Evolutionary conservation across 176 grass and related monocot genomes (phyloP).

Genomic region (Triticum urartu): DNA sequence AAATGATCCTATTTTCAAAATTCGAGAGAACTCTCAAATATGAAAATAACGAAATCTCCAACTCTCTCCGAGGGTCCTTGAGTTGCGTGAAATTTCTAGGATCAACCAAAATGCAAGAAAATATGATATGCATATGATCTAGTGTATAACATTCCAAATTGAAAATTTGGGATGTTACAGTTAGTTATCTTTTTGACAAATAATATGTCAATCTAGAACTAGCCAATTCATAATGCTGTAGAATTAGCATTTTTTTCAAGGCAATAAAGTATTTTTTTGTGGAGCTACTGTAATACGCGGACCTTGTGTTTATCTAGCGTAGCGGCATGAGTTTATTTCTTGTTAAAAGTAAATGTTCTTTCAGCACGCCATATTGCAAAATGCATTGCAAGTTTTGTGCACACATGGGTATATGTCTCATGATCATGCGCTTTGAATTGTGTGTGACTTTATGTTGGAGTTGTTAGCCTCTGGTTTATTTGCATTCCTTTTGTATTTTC

Average conservation of each 20-base stretch:
- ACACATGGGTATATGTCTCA: neutral
- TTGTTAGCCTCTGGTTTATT: conserved; percentile 2
- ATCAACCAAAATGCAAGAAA: too few species aligned
- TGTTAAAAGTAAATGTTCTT: neutral
- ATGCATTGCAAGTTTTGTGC: neutral
- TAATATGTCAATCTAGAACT: neutral
- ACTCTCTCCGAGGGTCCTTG: too few species aligned
- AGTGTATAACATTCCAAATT: too few species aligned
- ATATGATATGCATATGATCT: too few species aligned
- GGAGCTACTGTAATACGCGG: neutral
- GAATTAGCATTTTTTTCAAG: neutral
- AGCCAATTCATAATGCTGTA: neutral
- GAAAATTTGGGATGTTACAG: too few species aligned
- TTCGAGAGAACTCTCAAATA: too few species aligned
- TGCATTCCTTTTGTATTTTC: conserved; percentile 2
- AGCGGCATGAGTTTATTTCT: neutral
- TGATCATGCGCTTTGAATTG: neutral
- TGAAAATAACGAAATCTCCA: too few species aligned
- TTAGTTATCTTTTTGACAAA: neutral
- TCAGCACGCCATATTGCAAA: neutral
- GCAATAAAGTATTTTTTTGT: neutral
- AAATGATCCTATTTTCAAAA: too few species aligned
- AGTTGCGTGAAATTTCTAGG: too few species aligned
- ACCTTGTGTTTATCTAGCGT: neutral
- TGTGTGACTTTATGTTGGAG: neutral